phyloP scores from a whole-genome alignment of 768 basidiomycete species.

The Myochromella boudieri region DNA sequence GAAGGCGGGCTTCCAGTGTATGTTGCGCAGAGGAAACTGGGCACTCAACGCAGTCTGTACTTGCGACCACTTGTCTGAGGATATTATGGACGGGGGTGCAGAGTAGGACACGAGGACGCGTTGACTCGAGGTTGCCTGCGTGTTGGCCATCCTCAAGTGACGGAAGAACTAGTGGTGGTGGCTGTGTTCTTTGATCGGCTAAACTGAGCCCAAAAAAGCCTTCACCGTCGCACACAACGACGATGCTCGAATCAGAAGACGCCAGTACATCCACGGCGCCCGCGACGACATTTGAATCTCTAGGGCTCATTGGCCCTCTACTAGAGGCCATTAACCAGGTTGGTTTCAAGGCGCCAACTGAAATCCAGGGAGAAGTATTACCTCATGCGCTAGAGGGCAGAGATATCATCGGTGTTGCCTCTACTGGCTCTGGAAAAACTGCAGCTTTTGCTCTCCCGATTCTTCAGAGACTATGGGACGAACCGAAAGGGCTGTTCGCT shows the following conservation, averaged over 20 bases:
- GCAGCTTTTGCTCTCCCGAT: constrained; percentile 97
- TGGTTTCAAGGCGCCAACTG: constrained; percentile 83
- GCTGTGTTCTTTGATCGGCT: constrained; percentile 22
- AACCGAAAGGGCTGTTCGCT: constrained; percentile 91
- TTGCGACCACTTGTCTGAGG: constrained; percentile 74
- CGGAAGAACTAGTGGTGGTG: constrained; percentile 17
- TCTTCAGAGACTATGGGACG: constrained; percentile 94
- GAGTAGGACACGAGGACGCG: constrained; percentile 70
- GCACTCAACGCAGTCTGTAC: constrained; percentile 62
- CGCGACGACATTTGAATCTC: constrained; percentile 65
- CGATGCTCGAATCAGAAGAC: constrained; percentile 67
- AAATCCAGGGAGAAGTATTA: constrained; percentile 83
- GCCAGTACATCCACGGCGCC: constrained; percentile 40
- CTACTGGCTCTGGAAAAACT: constrained; percentile 97
- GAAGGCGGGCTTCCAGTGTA: constrained; percentile 87
- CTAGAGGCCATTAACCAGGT: constrained; percentile 82
- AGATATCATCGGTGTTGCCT: constrained; percentile 98
- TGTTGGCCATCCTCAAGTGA: constrained; percentile 16
- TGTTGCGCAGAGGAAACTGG: constrained; percentile 81
- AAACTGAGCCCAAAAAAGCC: constrained; percentile 22
- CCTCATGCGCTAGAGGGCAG: constrained; percentile 88
- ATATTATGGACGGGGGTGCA: constrained; percentile 59
- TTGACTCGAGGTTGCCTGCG: constrained; percentile 28
- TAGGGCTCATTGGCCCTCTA: constrained; percentile 89
- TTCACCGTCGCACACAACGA: constrained; percentile 12